These are phyloP conservation scores for Nigrospora osmanthi DNA, from an alignment of 2,329 filamentous ascomycete species.

Conservation along the genomic window DNA sequence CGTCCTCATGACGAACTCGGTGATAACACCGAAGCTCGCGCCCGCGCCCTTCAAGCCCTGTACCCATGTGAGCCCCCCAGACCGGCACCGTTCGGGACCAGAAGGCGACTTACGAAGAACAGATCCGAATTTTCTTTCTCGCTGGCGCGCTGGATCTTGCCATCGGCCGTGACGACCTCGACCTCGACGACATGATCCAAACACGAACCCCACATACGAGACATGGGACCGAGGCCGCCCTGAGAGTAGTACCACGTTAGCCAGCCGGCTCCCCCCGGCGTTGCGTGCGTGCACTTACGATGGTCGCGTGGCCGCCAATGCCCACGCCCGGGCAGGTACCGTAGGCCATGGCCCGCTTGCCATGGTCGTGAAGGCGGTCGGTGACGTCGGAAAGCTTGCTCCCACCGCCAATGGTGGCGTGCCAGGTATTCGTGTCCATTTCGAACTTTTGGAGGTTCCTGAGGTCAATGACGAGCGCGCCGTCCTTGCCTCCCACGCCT, in stretches of 20 bases:
- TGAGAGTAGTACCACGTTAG: slow-evolving; percentile 14
- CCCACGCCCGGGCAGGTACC: slow-evolving; percentile 53
- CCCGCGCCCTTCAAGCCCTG: slow-evolving; percentile 48
- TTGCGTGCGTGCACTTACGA: slow-evolving; percentile 27
- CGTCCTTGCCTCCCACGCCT: slow-evolving; percentile 41
- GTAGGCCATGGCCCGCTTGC: slow-evolving; percentile 49
- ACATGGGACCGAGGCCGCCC: slow-evolving; percentile 51
- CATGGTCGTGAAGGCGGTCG: slow-evolving; percentile 38
- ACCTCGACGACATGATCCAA: slow-evolving; percentile 48
- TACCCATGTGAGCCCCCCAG: not conserved
- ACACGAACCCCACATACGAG: slow-evolving; percentile 49
- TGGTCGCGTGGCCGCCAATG: slow-evolving; percentile 50
- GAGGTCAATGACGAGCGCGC: slow-evolving; percentile 46
- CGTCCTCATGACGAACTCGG: slow-evolving; percentile 48
- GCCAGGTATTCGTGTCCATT: slow-evolving; percentile 44
- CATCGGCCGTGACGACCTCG: slow-evolving; percentile 49
- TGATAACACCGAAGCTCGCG: slow-evolving; percentile 48
- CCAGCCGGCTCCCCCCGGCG: slow-evolving; percentile 6
- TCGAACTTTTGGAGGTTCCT: slow-evolving; percentile 42
- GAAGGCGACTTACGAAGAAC: slow-evolving; percentile 35
- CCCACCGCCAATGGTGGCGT: slow-evolving; percentile 48
- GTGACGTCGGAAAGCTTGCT: slow-evolving; percentile 44
- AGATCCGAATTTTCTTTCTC: slow-evolving; percentile 41
- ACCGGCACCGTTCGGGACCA: not conserved
- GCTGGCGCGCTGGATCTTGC: slow-evolving; percentile 39